A percentile compares a stretch with the other conserved stretches of the same genome.
These are phyloP conservation scores for Prosopis cineraria DNA, from an alignment of 306 rosid genomes.

Conservation along the genomic window DNA sequence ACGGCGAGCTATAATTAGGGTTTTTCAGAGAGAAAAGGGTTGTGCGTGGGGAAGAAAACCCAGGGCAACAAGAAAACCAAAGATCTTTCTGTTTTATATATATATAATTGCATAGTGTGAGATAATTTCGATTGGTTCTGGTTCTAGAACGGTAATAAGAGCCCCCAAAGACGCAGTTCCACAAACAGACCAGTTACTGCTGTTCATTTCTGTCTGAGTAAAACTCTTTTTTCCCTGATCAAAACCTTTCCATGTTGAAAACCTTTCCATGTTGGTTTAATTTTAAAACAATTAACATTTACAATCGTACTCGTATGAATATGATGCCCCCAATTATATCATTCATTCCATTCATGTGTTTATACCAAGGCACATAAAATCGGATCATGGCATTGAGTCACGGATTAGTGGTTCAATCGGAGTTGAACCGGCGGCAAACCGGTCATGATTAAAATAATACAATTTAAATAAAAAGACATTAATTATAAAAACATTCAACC, in stretches of 20 bases:
- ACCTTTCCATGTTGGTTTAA: background rate
- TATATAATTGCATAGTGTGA: constrained; percentile 12
- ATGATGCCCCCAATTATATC: too few species aligned
- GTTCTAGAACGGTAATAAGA: constrained; percentile 42
- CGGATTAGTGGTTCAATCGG: too few species aligned
- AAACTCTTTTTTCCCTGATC: constrained; percentile 1
- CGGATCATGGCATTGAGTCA: too few species aligned
- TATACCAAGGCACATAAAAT: too few species aligned
- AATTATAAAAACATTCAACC: too few species aligned
- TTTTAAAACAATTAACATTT: background rate
- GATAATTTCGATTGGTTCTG: constrained; percentile 47
- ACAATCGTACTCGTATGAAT: background rate
- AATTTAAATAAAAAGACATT: too few species aligned
- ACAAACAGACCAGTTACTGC: constrained; percentile 33
- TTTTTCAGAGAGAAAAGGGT: constrained; percentile 49
- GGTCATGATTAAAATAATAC: too few species aligned
- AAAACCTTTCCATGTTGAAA: background rate
- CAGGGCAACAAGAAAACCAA: constrained; percentile 43
- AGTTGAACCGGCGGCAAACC: too few species aligned
- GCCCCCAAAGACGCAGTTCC: constrained; percentile 42
- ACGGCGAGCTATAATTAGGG: constrained; percentile 67
- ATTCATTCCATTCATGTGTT: too few species aligned
- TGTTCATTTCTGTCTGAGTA: constrained; percentile 18
- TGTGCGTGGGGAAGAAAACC: constrained; percentile 44
- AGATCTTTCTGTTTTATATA: constrained; percentile 24